phyloP scores from a whole-genome alignment of 352 stramenopile genomes.

The Phytopythium delawarense region DNA sequence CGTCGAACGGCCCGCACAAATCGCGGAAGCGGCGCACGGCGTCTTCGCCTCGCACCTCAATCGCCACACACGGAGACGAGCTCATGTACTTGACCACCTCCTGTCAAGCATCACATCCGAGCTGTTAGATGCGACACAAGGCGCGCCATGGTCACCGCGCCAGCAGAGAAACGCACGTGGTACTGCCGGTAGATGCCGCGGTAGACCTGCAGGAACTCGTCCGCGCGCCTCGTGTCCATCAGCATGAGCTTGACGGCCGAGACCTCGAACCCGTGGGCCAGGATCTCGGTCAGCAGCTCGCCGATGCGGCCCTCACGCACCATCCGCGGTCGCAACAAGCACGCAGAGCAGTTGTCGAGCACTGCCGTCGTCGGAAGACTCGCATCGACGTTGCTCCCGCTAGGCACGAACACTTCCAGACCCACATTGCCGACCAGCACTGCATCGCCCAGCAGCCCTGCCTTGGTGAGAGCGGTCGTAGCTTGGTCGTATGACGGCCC shows the following conservation, averaged over 20 bases:
- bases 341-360: constrained; percentile 64
- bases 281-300: constrained; percentile 77
- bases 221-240: constrained; percentile 67
- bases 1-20: constrained; percentile 85
- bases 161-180: constrained; percentile 31
- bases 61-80: constrained; percentile 75
- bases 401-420: constrained; percentile 24
- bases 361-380: constrained; percentile 43
- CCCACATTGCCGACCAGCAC: constrained; percentile 18
- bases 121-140: not conserved
- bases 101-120: constrained; percentile 11
- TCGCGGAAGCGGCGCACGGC: constrained; percentile 75
- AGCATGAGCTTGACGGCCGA: constrained; percentile 85
- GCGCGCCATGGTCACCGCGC: not conserved
- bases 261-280: constrained; percentile 82
- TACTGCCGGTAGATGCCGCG: constrained; percentile 71
- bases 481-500: not conserved
- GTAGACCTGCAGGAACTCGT: constrained; percentile 92
- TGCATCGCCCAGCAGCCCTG: constrained; percentile 8
- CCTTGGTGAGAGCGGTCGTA: constrained; percentile 5
- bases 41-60: constrained; percentile 89
- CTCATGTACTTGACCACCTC: constrained; percentile 91
- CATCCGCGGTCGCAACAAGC: constrained; percentile 54
- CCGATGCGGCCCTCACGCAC: constrained; percentile 58
- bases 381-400: constrained; percentile 12